Percentiles rank a stretch among this genome's conserved stretches.
phyloP scores from a whole-genome alignment of 129 eudicot genomes.

The Erigeron canadensis region DNA sequence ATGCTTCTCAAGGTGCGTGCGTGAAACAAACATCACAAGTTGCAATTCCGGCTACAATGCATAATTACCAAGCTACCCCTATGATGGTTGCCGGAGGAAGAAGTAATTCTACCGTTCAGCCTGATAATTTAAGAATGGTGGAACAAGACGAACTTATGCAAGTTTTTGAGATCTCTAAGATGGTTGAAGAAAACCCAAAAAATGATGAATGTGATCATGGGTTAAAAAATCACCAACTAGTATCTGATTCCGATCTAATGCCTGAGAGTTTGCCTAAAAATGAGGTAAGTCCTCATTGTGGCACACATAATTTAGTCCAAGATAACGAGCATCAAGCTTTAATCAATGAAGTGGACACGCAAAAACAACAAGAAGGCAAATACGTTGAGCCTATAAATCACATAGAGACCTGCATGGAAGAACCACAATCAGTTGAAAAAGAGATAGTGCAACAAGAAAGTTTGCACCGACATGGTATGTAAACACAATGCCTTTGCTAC shows the following conservation, averaged over 20 bases:
- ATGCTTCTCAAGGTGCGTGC: conserved; percentile 17
- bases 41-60: conserved; percentile 18
- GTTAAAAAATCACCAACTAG: conserved; percentile 16
- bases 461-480: conserved; percentile 25
- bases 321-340: conserved; percentile 18
- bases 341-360: neutral
- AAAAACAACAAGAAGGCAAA: conserved; percentile 15
- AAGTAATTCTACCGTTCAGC: conserved; percentile 17
- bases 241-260: conserved; percentile 30
- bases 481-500: neutral
- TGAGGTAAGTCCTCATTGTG: conserved; percentile 2
- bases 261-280: conserved; percentile 20
- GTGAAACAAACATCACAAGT: conserved; percentile 23
- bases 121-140: conserved; percentile 50
- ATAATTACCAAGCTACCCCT: conserved; percentile 34
- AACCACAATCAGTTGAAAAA: conserved; percentile 16
- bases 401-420: conserved; percentile 24
- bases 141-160: conserved; percentile 70
- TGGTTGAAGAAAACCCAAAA: conserved; percentile 26
- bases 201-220: conserved; percentile 19
- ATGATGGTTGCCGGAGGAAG: conserved; percentile 31
- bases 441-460: conserved; percentile 15
- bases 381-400: conserved; percentile 7
- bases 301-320: conserved; percentile 25
- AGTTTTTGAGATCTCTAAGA: conserved; percentile 49